Evolutionary conservation across 2,329 filamentous ascomycete genomes (phyloP), one percentile per base, ranked within the genome.

Genomic region (Aspergillus sp.): DNA sequence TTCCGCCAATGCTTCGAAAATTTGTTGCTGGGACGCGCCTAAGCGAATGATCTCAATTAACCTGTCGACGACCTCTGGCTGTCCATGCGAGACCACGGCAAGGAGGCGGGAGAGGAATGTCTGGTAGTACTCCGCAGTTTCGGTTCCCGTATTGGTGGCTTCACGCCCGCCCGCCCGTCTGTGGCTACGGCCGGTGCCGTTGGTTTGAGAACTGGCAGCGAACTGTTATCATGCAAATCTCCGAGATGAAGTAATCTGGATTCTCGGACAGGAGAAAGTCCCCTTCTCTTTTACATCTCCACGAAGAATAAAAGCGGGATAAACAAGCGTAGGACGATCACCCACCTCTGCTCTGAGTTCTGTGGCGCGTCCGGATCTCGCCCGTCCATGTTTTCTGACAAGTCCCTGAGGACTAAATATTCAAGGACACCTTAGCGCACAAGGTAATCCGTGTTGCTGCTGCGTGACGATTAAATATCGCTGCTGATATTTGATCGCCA

Each of bases 11-110:
- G 56, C 54, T 6, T 55, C 51, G 43, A 66, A 64, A 15, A 73
- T 69, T 15, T 69, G 60, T 46, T 63, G 51, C 11, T 70, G 59
- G 6, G 70, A 69, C 8, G 66, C 69, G 17, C 69, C 68, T 14
- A 68, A 64, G 33, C 69, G 70, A 43, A 73, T 70, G 21, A 64
- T 50, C 24, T 62, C 55, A 45, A 73, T 55, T 51, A 73, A 45
- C 27, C 49, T 64, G 17, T 61, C 47, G 4, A 73, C 62, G 2
- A 61, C 53, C n/a, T 61, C 63, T 43, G 65, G 61, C 19, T 68
- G 61, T 35, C 61, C 63, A 5, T 66, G 57, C 15, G 63, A 62
- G 44, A 73, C 62, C 24, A 70, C 33, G 7, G 44, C 45, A 37
- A 73, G 44, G 27, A 73, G 59, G 12, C 64, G 65, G 27, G 64